Percentiles rank a stretch among this genome's conserved stretches.
These are phyloP conservation scores for Cutaneotrichosporon sp. DNA, from an alignment of 1,284 basidiomycete genomes.

Conservation along the genomic window DNA sequence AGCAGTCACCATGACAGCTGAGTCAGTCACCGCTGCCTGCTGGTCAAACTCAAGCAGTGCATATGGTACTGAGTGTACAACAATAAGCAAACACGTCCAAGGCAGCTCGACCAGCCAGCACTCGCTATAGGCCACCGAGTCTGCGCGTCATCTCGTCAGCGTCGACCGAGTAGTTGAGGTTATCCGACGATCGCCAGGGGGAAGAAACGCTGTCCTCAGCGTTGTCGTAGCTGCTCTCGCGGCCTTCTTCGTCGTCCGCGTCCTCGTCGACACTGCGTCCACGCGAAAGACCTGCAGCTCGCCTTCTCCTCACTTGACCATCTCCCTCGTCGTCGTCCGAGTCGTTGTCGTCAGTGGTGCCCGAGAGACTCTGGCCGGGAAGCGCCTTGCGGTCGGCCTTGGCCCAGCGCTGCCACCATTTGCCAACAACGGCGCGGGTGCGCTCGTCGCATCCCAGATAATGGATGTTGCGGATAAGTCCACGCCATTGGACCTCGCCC, in stretches of 20 bases:
- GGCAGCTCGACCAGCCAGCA: no score
- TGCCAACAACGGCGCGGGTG: constrained; percentile 41
- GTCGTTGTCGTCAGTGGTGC: background rate
- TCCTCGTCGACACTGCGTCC: background rate
- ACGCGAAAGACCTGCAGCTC: no score
- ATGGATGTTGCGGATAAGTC: constrained; percentile 45
- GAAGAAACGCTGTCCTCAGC: background rate
- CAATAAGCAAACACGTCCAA: background rate
- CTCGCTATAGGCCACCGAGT: background rate
- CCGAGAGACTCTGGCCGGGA: no score
- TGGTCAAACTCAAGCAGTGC: constrained; percentile 3
- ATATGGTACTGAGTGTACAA: constrained; percentile 5
- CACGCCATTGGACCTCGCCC: constrained; percentile 44
- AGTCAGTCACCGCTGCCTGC: no score
- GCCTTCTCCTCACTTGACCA: background rate
- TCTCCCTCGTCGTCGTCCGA: background rate
- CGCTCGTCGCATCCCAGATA: constrained; percentile 43
- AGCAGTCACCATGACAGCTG: no score
- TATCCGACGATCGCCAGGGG: background rate
- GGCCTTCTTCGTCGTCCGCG: background rate
- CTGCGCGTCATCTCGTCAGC: constrained; percentile 3
- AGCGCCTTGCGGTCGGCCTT: constrained; percentile 24
- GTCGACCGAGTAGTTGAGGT: constrained; percentile 1
- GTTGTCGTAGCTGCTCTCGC: constrained; percentile 1
- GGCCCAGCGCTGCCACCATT: constrained; percentile 48